Evolutionary conservation across 2,329 filamentous ascomycete species (phyloP).

Genomic region (Ilyonectria robusta): DNA sequence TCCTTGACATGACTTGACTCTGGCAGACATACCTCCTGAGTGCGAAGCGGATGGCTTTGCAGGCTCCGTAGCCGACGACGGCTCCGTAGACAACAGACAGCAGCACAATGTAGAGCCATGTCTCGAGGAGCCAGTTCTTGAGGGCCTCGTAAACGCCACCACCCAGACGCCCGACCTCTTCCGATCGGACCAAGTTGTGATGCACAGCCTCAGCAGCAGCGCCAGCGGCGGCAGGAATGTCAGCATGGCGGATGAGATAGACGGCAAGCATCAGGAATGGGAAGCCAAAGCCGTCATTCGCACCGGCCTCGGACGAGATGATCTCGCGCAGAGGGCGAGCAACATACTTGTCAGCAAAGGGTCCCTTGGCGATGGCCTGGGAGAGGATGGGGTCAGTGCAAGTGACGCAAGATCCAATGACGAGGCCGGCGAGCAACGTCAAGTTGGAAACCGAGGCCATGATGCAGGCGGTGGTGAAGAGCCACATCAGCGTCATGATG

Average conservation of each 20-base stretch:
- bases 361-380: constrained; percentile 73
- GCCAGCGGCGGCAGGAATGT: constrained; percentile 45
- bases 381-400: constrained; percentile 75
- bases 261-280: constrained; percentile 72
- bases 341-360: constrained; percentile 73
- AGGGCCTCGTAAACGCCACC: constrained; percentile 66
- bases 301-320: constrained; percentile 73
- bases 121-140: constrained; percentile 71
- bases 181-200: constrained; percentile 30
- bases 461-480: constrained; percentile 70
- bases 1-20: background rate
- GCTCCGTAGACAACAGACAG: constrained; percentile 67
- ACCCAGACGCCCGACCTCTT: constrained; percentile 65
- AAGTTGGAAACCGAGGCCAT: constrained; percentile 68
- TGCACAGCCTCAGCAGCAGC: background rate
- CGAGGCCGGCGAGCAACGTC: constrained; percentile 66
- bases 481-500: constrained; percentile 75
- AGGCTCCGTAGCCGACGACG: constrained; percentile 63
- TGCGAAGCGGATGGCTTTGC: constrained; percentile 62
- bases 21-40: constrained; percentile 49
- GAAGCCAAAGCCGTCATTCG: constrained; percentile 75
- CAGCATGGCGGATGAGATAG: constrained; percentile 69
- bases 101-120: constrained; percentile 71
- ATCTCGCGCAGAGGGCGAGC: constrained; percentile 70
- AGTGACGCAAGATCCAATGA: constrained; percentile 73